phyloP scores from a whole-genome alignment of 106 monocot genomes.

The Acanthochlamys bracteata region DNA sequence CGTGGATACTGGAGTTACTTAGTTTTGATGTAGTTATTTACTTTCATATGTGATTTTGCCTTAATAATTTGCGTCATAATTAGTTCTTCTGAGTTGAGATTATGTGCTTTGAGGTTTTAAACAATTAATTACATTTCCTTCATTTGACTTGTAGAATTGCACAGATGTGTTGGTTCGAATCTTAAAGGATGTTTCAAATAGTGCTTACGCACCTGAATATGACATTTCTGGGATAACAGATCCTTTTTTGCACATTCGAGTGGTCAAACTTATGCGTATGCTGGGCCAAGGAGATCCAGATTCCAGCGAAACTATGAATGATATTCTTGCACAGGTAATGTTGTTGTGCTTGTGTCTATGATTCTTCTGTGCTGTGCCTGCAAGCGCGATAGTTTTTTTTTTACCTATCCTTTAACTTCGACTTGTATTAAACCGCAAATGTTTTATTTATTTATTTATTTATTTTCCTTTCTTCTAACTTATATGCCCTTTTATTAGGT shows the following conservation, averaged over 20 bases:
- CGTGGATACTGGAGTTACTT: no score
- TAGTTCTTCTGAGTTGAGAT: background rate
- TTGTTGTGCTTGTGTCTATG: background rate
- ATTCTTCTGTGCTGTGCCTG: no score
- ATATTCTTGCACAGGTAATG: slow-evolving; percentile 87
- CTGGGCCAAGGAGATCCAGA: slow-evolving; percentile 85
- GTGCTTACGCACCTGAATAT: slow-evolving; percentile 90
- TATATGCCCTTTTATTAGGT: slow-evolving; percentile 36
- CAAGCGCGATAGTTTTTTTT: no score
- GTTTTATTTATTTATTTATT: background rate
- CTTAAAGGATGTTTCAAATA: slow-evolving; percentile 79
- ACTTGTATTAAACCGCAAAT: background rate
- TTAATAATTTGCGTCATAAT: no score
- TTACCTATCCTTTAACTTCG: background rate
- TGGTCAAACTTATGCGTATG: slow-evolving; percentile 71
- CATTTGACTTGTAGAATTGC: slow-evolving; percentile 37
- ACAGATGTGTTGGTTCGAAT: slow-evolving; percentile 67
- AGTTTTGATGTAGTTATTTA: no score
- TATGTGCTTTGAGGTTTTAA: background rate
- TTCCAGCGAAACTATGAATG: slow-evolving; percentile 82
- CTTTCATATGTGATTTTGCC: no score
- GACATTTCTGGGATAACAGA: slow-evolving; percentile 68
- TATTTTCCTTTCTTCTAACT: background rate
- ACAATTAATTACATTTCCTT: background rate
- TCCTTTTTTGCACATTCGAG: slow-evolving; percentile 51